phyloP scores from a whole-genome alignment of 495 filamentous ascomycete genomes.

The Trypethelium eluteriae region DNA sequence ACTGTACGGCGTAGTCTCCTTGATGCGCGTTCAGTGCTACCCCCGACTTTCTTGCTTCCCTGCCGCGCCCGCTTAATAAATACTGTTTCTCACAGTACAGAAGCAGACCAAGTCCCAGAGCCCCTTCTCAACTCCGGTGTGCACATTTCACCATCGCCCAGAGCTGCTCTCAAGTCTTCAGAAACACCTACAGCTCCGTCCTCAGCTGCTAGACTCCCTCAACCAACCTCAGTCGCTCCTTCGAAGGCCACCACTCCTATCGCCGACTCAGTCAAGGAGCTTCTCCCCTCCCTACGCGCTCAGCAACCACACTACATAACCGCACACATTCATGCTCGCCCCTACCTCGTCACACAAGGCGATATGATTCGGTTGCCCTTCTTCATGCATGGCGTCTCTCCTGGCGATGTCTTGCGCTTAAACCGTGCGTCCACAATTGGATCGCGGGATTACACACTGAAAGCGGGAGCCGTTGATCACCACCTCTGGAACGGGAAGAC shows the following conservation, averaged over 20 bases:
- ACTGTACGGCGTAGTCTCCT: slow-evolving; percentile 26
- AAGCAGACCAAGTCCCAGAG: slow-evolving; percentile 27
- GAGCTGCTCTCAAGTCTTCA: slow-evolving; percentile 10
- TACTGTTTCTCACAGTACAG: slow-evolving; percentile 34
- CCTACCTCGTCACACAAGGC: slow-evolving; percentile 84
- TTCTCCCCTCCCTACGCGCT: slow-evolving; percentile 67
- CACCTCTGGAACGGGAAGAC: slow-evolving; percentile 16
- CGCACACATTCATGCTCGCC: slow-evolving; percentile 74
- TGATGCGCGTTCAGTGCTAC: slow-evolving; percentile 29
- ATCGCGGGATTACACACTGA: slow-evolving; percentile 81
- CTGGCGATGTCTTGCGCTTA: slow-evolving; percentile 78
- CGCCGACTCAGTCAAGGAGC: slow-evolving; percentile 51
- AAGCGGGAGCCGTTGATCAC: slow-evolving; percentile 40
- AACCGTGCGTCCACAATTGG: slow-evolving; percentile 74
- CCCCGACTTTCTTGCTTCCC: slow-evolving; percentile 36
- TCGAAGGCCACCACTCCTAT: slow-evolving; percentile 39
- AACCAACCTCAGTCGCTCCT: slow-evolving; percentile 25
- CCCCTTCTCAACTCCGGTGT: slow-evolving; percentile 26
- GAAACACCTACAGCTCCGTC: slow-evolving; percentile 20
- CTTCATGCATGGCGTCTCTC: slow-evolving; percentile 71
- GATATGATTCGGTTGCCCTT: slow-evolving; percentile 92
- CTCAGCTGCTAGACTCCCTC: slow-evolving; percentile 26
- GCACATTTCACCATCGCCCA: slow-evolving; percentile 15
- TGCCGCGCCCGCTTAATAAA: slow-evolving; percentile 30
- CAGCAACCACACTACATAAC: slow-evolving; percentile 82